Evolutionary conservation across 106 monocot genomes (phyloP).

Genomic region (Dendrobium catenatum): DNA sequence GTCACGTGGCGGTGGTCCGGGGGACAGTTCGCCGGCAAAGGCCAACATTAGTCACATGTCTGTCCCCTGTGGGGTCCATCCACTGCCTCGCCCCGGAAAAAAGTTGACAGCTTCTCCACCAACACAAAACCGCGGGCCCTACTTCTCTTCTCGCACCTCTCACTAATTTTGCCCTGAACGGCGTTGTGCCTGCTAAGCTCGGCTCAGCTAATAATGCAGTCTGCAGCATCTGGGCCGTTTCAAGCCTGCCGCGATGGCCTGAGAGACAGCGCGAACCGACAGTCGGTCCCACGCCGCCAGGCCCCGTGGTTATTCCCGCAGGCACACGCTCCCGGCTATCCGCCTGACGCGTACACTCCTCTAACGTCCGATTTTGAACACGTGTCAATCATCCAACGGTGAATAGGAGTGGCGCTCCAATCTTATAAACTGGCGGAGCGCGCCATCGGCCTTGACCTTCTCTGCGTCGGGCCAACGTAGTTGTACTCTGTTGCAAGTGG

Average conservation of each 20-base stretch:
- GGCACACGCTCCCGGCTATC: constrained; percentile 7
- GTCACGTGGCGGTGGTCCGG: background rate
- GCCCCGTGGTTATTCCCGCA: constrained; percentile 3
- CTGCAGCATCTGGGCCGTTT: background rate
- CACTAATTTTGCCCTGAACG: background rate
- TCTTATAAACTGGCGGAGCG: constrained; percentile 4
- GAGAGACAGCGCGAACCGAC: constrained; percentile 14
- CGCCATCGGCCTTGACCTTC: background rate
- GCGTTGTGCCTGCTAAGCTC: background rate
- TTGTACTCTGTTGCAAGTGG: background rate
- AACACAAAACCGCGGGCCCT: background rate
- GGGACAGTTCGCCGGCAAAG: constrained; percentile 1
- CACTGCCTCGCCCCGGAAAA: background rate
- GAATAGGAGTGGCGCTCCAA: background rate
- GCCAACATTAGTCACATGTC: constrained; percentile 5
- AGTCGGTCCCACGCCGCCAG: constrained; percentile 1
- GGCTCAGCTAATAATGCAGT: background rate
- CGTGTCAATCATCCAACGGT: constrained; percentile 9
- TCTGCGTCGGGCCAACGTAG: background rate
- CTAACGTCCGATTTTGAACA: constrained; percentile 4
- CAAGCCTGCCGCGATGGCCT: background rate
- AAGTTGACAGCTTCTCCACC: constrained; percentile 5
- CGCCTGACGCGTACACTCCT: background rate
- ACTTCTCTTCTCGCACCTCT: background rate
- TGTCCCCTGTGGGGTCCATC: background rate